Evolutionary conservation across 345 rosid genomes (phyloP).

Genomic region (Melaleuca alternifolia): DNA sequence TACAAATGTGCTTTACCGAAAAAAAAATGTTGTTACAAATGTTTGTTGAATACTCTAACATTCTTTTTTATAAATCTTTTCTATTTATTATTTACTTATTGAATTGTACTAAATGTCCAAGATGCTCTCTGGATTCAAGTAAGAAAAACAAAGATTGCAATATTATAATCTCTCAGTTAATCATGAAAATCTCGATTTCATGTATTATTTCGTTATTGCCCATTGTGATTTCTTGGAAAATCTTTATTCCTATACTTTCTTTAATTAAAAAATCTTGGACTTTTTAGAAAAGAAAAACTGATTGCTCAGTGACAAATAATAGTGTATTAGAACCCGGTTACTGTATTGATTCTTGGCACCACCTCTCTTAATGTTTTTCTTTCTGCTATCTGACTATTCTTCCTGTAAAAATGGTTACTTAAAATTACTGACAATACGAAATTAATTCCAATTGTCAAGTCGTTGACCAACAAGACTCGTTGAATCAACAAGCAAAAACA

Average conservation of each 20-base stretch:
- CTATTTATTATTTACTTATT: too few relatives aligned
- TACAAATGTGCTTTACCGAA: too few relatives aligned
- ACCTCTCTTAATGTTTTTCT: neutral
- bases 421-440: neutral
- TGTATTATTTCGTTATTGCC: too few relatives aligned
- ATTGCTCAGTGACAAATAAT: too few relatives aligned
- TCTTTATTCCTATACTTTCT: too few relatives aligned
- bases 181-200: neutral
- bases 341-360: neutral
- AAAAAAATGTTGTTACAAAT: too few relatives aligned
- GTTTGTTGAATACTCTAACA: too few relatives aligned
- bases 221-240: neutral
- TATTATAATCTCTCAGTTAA: neutral
- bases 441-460: neutral
- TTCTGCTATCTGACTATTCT: neutral
- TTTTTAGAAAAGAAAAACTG: neutral
- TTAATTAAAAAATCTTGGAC: neutral
- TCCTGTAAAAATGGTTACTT: neutral
- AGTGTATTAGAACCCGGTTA: neutral
- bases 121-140: neutral
- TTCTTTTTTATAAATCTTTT: too few relatives aligned
- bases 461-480: neutral
- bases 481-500: neutral
- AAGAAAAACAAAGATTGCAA: neutral
- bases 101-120: neutral